These are phyloP conservation scores for Chlamydomonas schloesseri DNA, from an alignment of 139 green algal species.

Conservation along the genomic window DNA sequence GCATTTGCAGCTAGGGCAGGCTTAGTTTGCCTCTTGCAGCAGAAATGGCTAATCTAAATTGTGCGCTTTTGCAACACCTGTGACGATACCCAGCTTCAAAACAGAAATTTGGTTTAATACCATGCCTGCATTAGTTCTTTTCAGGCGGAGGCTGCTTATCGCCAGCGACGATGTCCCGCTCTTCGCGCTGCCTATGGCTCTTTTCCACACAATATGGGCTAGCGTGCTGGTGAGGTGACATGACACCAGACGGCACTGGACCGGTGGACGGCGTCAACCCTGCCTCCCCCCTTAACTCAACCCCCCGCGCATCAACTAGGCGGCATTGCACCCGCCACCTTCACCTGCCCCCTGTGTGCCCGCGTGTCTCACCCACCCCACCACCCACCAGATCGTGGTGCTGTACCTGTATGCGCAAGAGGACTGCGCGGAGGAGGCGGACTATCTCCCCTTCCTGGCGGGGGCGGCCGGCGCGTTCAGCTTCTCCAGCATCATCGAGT, in stretches of 20 bases:
- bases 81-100: too few species aligned
- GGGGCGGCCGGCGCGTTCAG: not conserved
- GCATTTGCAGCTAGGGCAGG: too few species aligned
- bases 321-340: too few species aligned
- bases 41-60: too few species aligned
- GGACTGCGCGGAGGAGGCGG: constrained; percentile 4
- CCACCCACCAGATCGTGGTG: too few species aligned
- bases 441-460: constrained; percentile 19
- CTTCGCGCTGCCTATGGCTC: constrained; percentile 5
- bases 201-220: not conserved
- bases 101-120: too few species aligned
- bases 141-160: constrained; percentile 4
- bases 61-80: too few species aligned
- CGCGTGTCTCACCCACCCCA: too few species aligned
- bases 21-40: too few species aligned
- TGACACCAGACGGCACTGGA: not conserved
- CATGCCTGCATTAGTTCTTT: not conserved
- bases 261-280: not conserved
- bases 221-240: not conserved
- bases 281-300: not conserved
- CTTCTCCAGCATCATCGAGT: constrained; percentile 11
- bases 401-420: too few species aligned
- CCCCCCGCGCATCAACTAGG: too few species aligned
- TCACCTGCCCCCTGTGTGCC: too few species aligned
- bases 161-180: constrained; percentile 29